Evolutionary conservation across 1,284 basidiomycete species (phyloP), one percentile per base, ranked within the genome.

Genomic region (Trichosporon faecale): DNA sequence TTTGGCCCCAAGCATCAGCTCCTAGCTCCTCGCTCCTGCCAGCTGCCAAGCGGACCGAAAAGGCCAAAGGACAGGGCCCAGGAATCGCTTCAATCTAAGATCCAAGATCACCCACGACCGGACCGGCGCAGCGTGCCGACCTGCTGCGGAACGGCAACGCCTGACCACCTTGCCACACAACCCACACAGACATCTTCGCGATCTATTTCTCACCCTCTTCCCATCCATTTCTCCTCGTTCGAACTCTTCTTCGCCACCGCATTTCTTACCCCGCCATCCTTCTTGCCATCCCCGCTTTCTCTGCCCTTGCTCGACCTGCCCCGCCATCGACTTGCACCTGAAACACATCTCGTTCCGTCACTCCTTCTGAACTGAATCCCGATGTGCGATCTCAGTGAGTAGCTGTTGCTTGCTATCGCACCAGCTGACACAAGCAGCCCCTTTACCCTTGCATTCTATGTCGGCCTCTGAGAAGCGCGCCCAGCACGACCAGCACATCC

Each of bases 51-150:
- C 49, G 40, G 40, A 6, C 65, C 52, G 52, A 37, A 37, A 33
- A 37, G 35, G 35, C 18, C n/a, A 16, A 44, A 5, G 40, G 35
- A 37, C 14, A 37, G 70, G 29, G 44, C 21, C 49, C 11, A 37
- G 21, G 40, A 65, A 14, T 64, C 66, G 25, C 52, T 49, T n/a
- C n/a, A n/a, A n/a, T n/a, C 16, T 16, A 71, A 35, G 29, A 61
- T 61, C 49, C 49, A 52, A 21, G 21, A 52, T 52, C 49, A 52
- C 11, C 18, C n/a, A 52, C 49, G 18, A 52, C 14, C 35, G 35
- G 14, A 14, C 49, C 49, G n/a, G n/a, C 21, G 21, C 21, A 52
- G 21, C 49, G n/a, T 52, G n/a, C 49, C 21, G n/a, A 52, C 49
- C 49, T 52, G 49, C 49, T 52, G 49, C 49, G 49, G 49, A 52